These are phyloP conservation scores for Salix purpurea DNA, from an alignment of 345 rosid genomes.

Conservation along the genomic window DNA sequence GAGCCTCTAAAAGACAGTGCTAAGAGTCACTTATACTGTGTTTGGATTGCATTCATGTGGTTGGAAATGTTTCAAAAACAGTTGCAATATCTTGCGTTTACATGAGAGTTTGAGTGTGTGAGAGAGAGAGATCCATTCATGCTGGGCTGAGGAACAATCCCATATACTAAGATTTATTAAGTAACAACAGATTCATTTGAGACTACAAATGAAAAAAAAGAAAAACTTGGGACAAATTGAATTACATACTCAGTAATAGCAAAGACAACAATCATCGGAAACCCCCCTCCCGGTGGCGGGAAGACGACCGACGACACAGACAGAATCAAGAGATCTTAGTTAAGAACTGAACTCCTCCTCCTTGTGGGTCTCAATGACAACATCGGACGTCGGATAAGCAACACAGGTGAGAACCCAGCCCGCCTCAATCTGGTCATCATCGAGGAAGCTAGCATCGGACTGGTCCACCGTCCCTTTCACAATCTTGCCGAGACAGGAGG, in stretches of 20 bases:
- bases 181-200: background rate
- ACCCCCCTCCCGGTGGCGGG: background rate
- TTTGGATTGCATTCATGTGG: too few species aligned
- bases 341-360: constrained; percentile 63
- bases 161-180: background rate
- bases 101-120: too few species aligned
- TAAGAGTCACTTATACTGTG: too few species aligned
- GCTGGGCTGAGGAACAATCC: background rate
- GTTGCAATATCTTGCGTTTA: too few species aligned
- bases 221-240: background rate
- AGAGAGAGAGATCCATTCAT: background rate
- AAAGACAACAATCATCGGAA: background rate
- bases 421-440: constrained; percentile 53
- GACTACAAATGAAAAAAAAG: background rate
- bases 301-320: background rate
- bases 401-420: constrained; percentile 87
- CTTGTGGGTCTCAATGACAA: constrained; percentile 79
- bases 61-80: too few species aligned
- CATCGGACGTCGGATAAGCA: constrained; percentile 54
- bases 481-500: constrained; percentile 74
- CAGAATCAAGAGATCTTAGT: background rate
- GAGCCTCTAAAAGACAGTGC: too few species aligned
- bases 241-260: background rate
- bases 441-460: constrained; percentile 81
- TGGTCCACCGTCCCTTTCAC: constrained; percentile 56